Evolutionary conservation across 495 filamentous ascomycete species (phyloP), one percentile per base, ranked within the genome.

Genomic region (Massariosphaeria phaeospora): DNA sequence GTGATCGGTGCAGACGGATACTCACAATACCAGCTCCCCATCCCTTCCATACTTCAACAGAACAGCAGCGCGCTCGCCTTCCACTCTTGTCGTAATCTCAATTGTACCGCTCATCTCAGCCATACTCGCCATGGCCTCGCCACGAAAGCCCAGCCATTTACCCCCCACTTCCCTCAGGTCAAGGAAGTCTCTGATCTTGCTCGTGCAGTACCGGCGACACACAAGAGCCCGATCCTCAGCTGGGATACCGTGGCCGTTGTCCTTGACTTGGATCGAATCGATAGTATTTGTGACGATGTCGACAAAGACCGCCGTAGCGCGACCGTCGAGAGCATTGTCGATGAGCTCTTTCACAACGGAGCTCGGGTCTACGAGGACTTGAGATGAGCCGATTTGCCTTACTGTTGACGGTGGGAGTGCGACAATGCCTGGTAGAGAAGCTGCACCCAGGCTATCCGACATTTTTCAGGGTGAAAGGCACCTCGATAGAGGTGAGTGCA

Each of bases 301-400:
- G 27, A 97, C 72, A 25, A 80, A 76, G 31, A 96, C 72, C 0
- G 79, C 79, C 0, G 84, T 82, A 1, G 91, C 86, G 18, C 76
- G 76, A 1, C 91, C 86, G 67, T 97, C 93, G 12, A 97, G 75
- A 21, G 90, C 81, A 67, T 98, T 96, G 56, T 97, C 91, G 41
- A 98, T 60, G 15, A 97, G 79, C 65, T 98, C 93, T 67, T 98
- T 98, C 46, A 95, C 78, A 13, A 95, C 70, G 2, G 81, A 79
- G 35, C 77, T 76, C 6, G 91, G 76, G 36, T 86, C 82, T 3
- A 83, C 79, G 55, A 96, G 81, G 50, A 77, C 79, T 57, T 89
- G 80, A 18, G 82, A 73, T 7, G 89, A 87, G 47, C 85, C 83
- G 44, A 96, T 80, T 31, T 80, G 78, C 33, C 77, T 79, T 44